Evolutionary conservation across 768 basidiomycete species (phyloP), one percentile per base, ranked within the genome.

Genomic region (Candolleomyces aberdarensis): DNA sequence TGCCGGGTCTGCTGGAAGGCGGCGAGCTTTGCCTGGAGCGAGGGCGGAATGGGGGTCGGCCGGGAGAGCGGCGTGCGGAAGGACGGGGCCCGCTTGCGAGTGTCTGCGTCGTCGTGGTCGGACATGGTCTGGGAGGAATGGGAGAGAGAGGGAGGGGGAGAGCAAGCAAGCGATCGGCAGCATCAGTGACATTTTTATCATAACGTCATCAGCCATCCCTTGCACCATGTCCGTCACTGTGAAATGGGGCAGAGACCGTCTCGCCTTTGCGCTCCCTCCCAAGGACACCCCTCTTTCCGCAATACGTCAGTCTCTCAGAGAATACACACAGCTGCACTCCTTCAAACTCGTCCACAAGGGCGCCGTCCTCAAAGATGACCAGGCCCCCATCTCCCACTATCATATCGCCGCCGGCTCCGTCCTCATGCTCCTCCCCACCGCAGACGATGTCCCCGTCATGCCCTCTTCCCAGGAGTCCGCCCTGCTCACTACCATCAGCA

Each of bases 261-360:
- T 81, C 63, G 53, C 72, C 26, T 75, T 82, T 61, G 71, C 76
- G 11, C 75, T 89, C 5, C 89, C 91, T 2, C 80, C 85, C 0
- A 83, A 79, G 19, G 69, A 80, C 56, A 84, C 89, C 0, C 81
- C 81, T 13, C 81, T 95, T 51, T 76, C 77, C 26, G 73, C 74
- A 8, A 72, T 96, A 56, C 82, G 90, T 43, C 65, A 78, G 3
- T 78, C 82, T 20, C 76, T 97, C 55, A 87, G 92, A 14, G 81
- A 87, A 5, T 85, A 88, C 67, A 95, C 92, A 2, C 86, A 87
- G 57, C 81, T 98, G 13, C 84, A 88, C 64, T 82, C 83, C 31
- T 92, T 97, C 82, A 93, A 94, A 72, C 83, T 98, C 68, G 86
- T 98, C 64, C 88, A 91, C 75, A 85, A 89, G 50, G 96, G 96